phyloP scores from a whole-genome alignment of 2,329 filamentous ascomycete genomes.

The Salinomyces thailandicus region DNA sequence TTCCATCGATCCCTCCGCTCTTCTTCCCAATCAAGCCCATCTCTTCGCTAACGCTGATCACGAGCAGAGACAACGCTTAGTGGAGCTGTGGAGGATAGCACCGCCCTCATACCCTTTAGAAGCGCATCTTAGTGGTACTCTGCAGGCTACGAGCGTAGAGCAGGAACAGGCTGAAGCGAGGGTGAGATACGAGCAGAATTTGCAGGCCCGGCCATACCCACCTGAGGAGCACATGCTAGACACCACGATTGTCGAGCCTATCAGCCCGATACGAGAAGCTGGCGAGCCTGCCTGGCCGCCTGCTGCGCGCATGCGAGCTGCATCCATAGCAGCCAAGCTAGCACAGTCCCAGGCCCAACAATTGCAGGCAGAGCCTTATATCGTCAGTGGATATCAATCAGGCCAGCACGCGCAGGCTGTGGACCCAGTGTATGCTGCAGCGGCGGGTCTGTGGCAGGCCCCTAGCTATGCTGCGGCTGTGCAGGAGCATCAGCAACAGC shows the following conservation, averaged over 20 bases:
- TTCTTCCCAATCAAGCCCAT: constrained; percentile 65
- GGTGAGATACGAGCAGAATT: constrained; percentile 48
- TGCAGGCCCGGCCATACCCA: constrained; percentile 11
- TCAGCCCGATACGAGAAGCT: constrained; percentile 16
- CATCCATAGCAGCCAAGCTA: constrained; percentile 14
- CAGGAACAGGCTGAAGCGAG: constrained; percentile 46
- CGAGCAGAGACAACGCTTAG: constrained; percentile 60
- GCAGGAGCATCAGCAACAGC: constrained; percentile 2
- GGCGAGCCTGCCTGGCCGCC: constrained; percentile 20
- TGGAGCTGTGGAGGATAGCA: constrained; percentile 78
- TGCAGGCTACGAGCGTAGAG: constrained; percentile 45
- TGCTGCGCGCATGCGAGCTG: constrained; percentile 20
- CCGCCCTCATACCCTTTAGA: constrained; percentile 49
- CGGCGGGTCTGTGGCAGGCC: constrained; percentile 32
- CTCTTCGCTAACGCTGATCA: constrained; percentile 67
- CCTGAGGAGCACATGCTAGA: constrained; percentile 19
- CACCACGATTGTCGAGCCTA: constrained; percentile 16
- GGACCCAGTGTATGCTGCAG: constrained; percentile 56
- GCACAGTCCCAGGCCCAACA: not conserved
- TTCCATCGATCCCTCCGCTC: constrained; percentile 56
- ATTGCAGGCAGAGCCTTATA: constrained; percentile 62
- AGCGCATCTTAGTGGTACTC: constrained; percentile 41
- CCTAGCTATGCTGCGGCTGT: constrained; percentile 11
- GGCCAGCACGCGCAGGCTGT: constrained; percentile 46
- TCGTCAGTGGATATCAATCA: constrained; percentile 68